Base-by-base conservation (phyloP, 108 stramenopile genomes). In the Epithemia pelagica region DNA sequence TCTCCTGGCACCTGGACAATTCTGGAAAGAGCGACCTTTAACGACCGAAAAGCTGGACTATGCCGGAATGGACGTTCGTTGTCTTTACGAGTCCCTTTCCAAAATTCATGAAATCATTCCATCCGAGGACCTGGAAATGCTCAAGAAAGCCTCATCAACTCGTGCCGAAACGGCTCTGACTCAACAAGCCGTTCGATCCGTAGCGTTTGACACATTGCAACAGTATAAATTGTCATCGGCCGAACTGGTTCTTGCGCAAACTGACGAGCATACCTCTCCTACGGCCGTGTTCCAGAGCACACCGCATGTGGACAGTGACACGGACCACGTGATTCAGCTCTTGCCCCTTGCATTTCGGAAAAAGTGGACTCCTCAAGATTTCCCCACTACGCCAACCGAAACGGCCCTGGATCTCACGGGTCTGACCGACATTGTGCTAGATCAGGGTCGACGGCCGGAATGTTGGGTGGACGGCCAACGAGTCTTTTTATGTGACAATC, bases 401-500 rank as follows among this genome's bases (percentile, higher is more conserved):
- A 5, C 5, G 37, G 10, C 5, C 10, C 5, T 46, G 5, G 37
- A 46, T 15, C 15, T 46, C 10, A 62, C 53, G 28, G 18, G 19
- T 18, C 27, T 72, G 28, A 59, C 20, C 5, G 72, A 72, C 28
- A 72, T 72, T 29, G 31, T 22, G 33, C 66, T 72, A 3, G 72
- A 72, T 54, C 19, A 65, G 0, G 72, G 59, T 23, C 32, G 72
- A 26, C 72, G 46, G 24, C 72, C 72, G 5, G 46, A 61, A 7
- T 46, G 37, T 22, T 72, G 72, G 72, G 33, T 60, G 30, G 30
- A 72, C 31, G 56, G 51, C 2, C 24, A 67, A 53, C 72, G 72
- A 7, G 22, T 51, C 28, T 61, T 52, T 18, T 30, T 72, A 2
- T 19, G 56, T 23, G 32, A 65, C 2, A 54, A 66, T 30, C 2